phyloP scores from a whole-genome alignment of 176 grass and related monocot species.

The Aegilops umbellulata region DNA sequence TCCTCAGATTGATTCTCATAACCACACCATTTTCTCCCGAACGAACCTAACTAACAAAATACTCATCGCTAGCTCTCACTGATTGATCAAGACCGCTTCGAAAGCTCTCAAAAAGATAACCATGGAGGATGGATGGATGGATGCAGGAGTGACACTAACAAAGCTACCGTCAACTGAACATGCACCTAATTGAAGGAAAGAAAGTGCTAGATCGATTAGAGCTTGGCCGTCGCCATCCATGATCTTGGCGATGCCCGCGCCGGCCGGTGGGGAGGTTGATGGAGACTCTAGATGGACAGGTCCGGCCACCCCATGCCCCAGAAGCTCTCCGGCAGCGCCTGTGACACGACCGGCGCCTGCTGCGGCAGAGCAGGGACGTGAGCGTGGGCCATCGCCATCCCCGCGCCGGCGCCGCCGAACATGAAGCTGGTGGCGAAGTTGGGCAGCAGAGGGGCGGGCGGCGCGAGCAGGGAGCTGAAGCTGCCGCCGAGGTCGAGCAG shows the following conservation, averaged over 20 bases:
- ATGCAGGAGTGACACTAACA: not conserved
- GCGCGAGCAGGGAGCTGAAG: conserved; percentile 52
- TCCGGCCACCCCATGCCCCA: conserved; percentile 58
- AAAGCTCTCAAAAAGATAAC: conserved; percentile 30
- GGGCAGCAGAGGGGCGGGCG: not conserved
- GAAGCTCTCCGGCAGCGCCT: conserved; percentile 29
- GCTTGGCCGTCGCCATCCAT: not conserved
- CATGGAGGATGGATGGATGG: not conserved
- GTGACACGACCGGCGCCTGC: conserved; percentile 3
- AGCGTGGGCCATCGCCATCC: not conserved
- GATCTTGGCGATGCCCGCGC: not conserved
- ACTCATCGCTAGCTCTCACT: not conserved
- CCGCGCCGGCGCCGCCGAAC: not conserved
- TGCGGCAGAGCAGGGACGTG: not conserved
- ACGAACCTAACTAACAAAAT: conserved; percentile 5
- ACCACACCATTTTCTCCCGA: not conserved
- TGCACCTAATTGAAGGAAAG: not conserved
- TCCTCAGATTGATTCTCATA: conserved; percentile 15
- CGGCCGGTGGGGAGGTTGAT: not conserved
- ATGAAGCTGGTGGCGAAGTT: conserved; percentile 31
- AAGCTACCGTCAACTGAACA: conserved; percentile 7
- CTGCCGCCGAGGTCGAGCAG: conserved; percentile 56
- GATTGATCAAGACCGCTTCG: not conserved
- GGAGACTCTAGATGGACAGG: conserved; percentile 44
- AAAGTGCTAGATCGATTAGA: conserved; percentile 16